These are phyloP conservation scores for Fraxinus paxiana DNA, from an alignment of 305 asterid species.

Conservation along the genomic window DNA sequence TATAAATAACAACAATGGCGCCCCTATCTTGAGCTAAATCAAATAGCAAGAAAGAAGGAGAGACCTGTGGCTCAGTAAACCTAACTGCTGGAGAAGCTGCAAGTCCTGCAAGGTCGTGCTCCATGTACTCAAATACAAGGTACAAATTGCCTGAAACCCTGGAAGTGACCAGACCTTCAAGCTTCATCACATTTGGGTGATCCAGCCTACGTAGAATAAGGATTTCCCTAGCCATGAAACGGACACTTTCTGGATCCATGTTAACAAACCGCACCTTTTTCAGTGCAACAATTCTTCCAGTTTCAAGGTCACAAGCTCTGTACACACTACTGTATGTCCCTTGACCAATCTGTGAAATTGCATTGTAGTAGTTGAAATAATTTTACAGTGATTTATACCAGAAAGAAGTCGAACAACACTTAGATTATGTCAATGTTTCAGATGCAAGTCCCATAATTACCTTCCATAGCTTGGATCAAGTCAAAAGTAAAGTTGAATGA, in stretches of 20 bases:
- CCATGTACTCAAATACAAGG: slow-evolving; percentile 91
- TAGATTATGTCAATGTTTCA: background rate
- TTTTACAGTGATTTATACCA: background rate
- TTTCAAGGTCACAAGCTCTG: slow-evolving; percentile 83
- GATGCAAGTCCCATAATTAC: background rate
- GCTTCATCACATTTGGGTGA: slow-evolving; percentile 84
- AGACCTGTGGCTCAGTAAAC: slow-evolving; percentile 80
- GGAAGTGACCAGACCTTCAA: slow-evolving; percentile 83
- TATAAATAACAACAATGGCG: background rate
- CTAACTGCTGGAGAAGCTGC: slow-evolving; percentile 54
- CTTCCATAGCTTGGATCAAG: background rate
- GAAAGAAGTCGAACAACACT: background rate
- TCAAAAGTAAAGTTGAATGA: background rate
- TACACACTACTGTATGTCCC: slow-evolving; percentile 92
- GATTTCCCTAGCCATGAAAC: slow-evolving; percentile 90
- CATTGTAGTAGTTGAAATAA: slow-evolving; percentile 23
- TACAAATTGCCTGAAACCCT: slow-evolving; percentile 74
- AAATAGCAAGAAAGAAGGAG: slow-evolving; percentile 1
- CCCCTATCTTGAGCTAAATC: background rate
- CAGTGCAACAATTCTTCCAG: slow-evolving; percentile 67
- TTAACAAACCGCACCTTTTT: slow-evolving; percentile 80
- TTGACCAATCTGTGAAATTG: slow-evolving; percentile 68
- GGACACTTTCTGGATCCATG: slow-evolving; percentile 90
- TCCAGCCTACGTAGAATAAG: slow-evolving; percentile 76
- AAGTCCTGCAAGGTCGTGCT: slow-evolving; percentile 87